Conservation (phyloP, 2,329 filamentous ascomycete species). For the Xylaria sp. region DNA sequence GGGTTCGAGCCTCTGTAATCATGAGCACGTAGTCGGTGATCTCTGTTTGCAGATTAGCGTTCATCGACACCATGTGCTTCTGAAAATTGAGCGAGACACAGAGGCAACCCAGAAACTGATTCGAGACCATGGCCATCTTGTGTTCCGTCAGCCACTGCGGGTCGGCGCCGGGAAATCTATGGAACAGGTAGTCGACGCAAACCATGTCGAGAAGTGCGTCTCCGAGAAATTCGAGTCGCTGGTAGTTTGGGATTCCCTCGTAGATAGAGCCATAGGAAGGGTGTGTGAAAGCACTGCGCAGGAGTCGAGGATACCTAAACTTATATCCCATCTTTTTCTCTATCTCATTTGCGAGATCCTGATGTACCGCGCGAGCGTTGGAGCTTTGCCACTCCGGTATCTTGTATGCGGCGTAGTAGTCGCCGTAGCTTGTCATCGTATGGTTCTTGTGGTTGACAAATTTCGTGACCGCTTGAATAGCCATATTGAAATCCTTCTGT, state of each 20-base stretch:
- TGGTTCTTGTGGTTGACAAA: slow-evolving; percentile 79
- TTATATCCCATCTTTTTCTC: slow-evolving; percentile 65
- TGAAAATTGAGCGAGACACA: slow-evolving; percentile 83
- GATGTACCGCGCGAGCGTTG: slow-evolving; percentile 72
- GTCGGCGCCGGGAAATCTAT: slow-evolving; percentile 79
- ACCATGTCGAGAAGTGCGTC: slow-evolving; percentile 73
- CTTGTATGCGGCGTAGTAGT: slow-evolving; percentile 77
- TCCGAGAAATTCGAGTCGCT: slow-evolving; percentile 91
- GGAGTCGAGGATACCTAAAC: slow-evolving; percentile 80
- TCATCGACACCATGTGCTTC: slow-evolving; percentile 72
- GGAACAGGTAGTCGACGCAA: slow-evolving; percentile 84
- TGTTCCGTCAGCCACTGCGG: slow-evolving; percentile 98
- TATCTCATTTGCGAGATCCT: slow-evolving; percentile 74
- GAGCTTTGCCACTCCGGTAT: slow-evolving; percentile 77
- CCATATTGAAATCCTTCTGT: slow-evolving; percentile 63
- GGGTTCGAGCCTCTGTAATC: slow-evolving; percentile 62
- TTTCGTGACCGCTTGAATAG: slow-evolving; percentile 71
- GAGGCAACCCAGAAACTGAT: slow-evolving; percentile 88
- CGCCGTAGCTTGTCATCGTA: slow-evolving; percentile 72
- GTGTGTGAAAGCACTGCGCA: slow-evolving; percentile 88
- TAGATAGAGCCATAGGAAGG: slow-evolving; percentile 81
- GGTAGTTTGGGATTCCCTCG: slow-evolving; percentile 86
- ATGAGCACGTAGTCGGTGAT: slow-evolving; percentile 67
- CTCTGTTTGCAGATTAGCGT: slow-evolving; percentile 55
- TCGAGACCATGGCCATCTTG: slow-evolving; percentile 99